Conservation (phyloP, 73 alveolate genomes). For the Paramecium tetraurelia region DNA sequence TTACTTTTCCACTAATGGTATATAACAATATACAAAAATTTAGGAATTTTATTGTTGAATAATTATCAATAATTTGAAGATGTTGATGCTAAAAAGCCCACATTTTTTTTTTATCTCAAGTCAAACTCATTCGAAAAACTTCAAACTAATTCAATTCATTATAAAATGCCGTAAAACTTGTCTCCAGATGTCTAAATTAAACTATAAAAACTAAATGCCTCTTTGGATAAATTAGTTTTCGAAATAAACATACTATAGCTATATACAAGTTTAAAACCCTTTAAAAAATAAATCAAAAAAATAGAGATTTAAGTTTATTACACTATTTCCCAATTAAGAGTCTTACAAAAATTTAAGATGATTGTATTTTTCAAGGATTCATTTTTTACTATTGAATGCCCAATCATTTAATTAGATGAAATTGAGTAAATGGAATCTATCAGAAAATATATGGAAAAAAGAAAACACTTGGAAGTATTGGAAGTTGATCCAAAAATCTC, state of each 20-base stretch:
- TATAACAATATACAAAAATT: background rate
- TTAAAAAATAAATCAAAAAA: background rate
- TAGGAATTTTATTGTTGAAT: constrained; percentile 1
- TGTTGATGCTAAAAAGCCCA: background rate
- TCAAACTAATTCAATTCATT: background rate
- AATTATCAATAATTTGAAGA: background rate
- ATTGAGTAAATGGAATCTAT: background rate
- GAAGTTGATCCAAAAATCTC: background rate
- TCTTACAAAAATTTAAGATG: background rate
- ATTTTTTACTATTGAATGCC: background rate
- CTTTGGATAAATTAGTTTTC: background rate
- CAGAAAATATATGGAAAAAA: constrained; percentile 4
- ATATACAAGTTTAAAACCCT: background rate
- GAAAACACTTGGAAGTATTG: background rate
- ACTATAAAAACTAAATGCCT: background rate
- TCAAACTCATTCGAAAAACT: background rate
- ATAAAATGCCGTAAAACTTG: background rate
- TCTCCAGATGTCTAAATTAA: background rate
- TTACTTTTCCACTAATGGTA: background rate
- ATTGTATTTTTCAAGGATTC: background rate
- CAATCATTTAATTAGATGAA: background rate
- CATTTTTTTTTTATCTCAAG: background rate
- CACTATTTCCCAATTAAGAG: background rate
- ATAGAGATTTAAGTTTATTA: background rate
- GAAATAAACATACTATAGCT: background rate